These are phyloP conservation scores for Starmera quercuum DNA, from an alignment of 805 yeast genomes.

Conservation along the genomic window DNA sequence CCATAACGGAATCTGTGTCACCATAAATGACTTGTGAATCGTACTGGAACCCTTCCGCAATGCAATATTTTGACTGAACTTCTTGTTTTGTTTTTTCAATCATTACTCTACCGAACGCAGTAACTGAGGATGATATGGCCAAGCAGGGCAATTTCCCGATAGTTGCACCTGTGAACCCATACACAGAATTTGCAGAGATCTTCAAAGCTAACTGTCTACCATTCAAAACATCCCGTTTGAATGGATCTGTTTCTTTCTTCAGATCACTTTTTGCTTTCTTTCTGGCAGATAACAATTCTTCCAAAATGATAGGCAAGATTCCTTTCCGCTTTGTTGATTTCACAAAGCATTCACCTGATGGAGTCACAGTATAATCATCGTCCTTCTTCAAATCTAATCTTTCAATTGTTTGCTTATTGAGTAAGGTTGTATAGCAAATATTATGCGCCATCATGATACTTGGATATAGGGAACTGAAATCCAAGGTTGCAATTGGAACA, in stretches of 20 bases:
- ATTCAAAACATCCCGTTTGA: constrained; percentile 84
- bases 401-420: constrained; percentile 62
- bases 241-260: constrained; percentile 90
- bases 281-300: constrained; percentile 85
- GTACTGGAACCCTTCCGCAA: constrained; percentile 73
- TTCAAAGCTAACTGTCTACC: constrained; percentile 97
- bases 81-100: constrained; percentile 84
- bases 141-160: constrained; percentile 95
- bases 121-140: constrained; percentile 91
- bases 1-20: constrained; percentile 99
- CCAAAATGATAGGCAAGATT: constrained; percentile 82
- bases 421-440: constrained; percentile 85
- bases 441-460: constrained; percentile 99
- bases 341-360: constrained; percentile 88
- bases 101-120: constrained; percentile 96
- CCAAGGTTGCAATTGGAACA: constrained; percentile 95
- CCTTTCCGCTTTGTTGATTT: constrained; percentile 68
- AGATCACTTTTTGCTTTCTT: constrained; percentile 87
- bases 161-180: constrained; percentile 99
- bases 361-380: constrained; percentile 78
- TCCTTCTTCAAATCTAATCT: constrained; percentile 55
- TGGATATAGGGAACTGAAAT: constrained; percentile 95
- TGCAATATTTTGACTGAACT: constrained; percentile 73
- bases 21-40: constrained; percentile 94
- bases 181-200: constrained; percentile 95